These are phyloP conservation scores for Fragosphaeria purpurea DNA, from an alignment of 2,329 filamentous ascomycete species.

Conservation along the genomic window DNA sequence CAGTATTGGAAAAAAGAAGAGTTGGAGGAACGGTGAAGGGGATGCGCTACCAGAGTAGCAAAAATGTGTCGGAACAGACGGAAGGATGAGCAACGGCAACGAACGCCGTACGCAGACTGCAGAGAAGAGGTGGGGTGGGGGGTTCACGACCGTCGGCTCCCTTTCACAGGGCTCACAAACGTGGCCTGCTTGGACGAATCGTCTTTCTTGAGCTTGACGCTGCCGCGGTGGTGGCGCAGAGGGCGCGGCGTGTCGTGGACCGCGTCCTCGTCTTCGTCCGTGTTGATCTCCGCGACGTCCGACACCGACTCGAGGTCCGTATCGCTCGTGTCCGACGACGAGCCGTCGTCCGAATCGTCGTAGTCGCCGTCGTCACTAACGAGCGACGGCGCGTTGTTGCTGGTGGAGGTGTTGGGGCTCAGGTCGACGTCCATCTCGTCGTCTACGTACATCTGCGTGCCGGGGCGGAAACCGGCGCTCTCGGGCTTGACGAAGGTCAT, in stretches of 20 bases:
- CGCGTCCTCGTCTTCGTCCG: constrained; percentile 43
- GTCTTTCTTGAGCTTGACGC: constrained; percentile 42
- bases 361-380: constrained; percentile 75
- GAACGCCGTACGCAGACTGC: no score
- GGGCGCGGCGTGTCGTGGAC: constrained; percentile 22
- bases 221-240: constrained; percentile 33
- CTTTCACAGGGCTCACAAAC: constrained; percentile 42
- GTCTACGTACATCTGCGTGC: constrained; percentile 30
- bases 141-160: constrained; percentile 20
- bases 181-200: constrained; percentile 43
- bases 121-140: no score
- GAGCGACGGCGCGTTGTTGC: constrained; percentile 68
- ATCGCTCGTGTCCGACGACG: constrained; percentile 49
- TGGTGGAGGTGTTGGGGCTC: constrained; percentile 59
- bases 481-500: constrained; percentile 9
- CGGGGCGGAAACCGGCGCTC: constrained; percentile 6
- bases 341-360: constrained; percentile 59
- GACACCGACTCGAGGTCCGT: constrained; percentile 50
- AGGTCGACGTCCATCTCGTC: constrained; percentile 47
- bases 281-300: constrained; percentile 51
- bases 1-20: constrained; percentile 1
- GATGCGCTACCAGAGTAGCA: no score
- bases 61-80: no score
- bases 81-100: no score
- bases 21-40: background rate